phyloP scores from a whole-genome alignment of 768 basidiomycete genomes.

The Naematelia encephala region DNA sequence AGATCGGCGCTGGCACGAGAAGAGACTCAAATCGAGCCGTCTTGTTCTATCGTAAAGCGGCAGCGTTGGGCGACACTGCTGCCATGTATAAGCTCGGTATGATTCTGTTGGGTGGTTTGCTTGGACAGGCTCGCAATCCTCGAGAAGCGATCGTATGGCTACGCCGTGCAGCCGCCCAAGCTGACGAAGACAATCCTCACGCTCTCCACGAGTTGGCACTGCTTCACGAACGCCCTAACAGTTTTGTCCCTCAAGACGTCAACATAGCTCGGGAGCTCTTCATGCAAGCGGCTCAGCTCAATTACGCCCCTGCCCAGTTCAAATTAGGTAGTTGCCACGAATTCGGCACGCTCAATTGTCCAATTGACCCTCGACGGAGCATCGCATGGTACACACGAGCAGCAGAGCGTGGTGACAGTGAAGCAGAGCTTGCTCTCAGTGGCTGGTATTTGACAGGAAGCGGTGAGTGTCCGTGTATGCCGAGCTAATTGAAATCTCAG shows the following conservation, averaged over 20 bases:
- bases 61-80: constrained; percentile 90
- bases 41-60: constrained; percentile 94
- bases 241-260: constrained; percentile 72
- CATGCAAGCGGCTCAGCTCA: constrained; percentile 85
- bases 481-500: constrained; percentile 48
- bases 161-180: constrained; percentile 89
- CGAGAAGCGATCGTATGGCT: constrained; percentile 94
- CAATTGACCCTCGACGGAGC: constrained; percentile 85
- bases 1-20: constrained; percentile 93
- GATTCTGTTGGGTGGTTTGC: constrained; percentile 79
- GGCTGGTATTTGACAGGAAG: constrained; percentile 90
- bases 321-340: constrained; percentile 95
- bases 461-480: constrained; percentile 32
- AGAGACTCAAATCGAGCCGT: constrained; percentile 83
- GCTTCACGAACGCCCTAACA: constrained; percentile 49
- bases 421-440: constrained; percentile 91
- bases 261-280: constrained; percentile 78
- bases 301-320: constrained; percentile 89
- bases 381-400: constrained; percentile 99
- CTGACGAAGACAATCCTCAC: constrained; percentile 96
- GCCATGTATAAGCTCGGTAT: constrained; percentile 99
- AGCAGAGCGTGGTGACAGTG: constrained; percentile 90
- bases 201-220: constrained; percentile 89
- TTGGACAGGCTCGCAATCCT: constrained; percentile 77
- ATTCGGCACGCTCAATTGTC: constrained; percentile 81